Evolutionary conservation across 73 alveolate genomes (phyloP).

Genomic region (Tetrahymena borealis): DNA sequence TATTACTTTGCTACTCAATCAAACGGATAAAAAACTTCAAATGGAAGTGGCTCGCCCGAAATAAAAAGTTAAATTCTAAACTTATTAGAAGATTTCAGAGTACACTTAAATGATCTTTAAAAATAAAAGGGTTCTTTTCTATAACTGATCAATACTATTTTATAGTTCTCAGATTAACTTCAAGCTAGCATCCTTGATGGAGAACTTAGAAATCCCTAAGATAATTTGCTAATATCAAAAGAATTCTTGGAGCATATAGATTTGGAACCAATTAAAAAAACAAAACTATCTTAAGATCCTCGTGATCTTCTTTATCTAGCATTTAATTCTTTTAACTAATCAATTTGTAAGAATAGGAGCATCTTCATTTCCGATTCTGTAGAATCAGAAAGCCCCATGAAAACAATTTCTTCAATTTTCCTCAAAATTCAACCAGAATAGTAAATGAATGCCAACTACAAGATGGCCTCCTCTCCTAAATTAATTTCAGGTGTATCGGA

Average conservation of each 20-base stretch:
- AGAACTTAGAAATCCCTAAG: not conserved
- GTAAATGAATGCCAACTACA: not conserved
- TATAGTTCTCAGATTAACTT: not conserved
- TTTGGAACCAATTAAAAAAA: not conserved
- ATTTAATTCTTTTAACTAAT: not conserved
- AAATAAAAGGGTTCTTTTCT: not conserved
- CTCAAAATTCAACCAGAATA: not conserved
- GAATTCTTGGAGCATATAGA: not conserved
- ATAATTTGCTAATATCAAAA: not conserved
- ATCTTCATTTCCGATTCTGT: not conserved
- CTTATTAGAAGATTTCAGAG: not conserved
- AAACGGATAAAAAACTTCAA: not conserved
- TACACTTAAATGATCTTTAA: not conserved
- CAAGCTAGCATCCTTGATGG: not conserved
- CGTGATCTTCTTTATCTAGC: not conserved
- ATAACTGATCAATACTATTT: not conserved
- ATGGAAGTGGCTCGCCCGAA: not conserved
- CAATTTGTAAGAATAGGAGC: not conserved
- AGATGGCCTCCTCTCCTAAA: not conserved
- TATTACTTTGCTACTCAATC: not conserved
- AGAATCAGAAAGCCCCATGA: not conserved
- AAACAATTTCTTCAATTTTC: not conserved
- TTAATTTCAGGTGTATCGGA: not conserved
- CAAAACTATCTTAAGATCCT: not conserved
- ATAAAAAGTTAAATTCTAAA: not conserved